Evolutionary conservation across 306 rosid genomes (phyloP).

Genomic region (Vicia sativa): DNA sequence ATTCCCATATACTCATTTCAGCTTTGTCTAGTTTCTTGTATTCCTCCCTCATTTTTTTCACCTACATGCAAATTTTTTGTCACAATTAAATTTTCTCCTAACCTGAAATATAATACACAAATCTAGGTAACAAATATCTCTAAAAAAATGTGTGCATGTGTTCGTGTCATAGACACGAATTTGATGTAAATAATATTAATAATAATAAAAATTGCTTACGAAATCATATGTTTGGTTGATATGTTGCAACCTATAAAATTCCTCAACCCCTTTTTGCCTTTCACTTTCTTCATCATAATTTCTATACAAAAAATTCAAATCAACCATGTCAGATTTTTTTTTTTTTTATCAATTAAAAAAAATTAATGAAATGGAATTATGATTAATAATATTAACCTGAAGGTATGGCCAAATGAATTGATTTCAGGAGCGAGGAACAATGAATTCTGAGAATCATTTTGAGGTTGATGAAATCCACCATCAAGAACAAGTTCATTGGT

Average conservation of each 20-base stretch:
- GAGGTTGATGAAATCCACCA: conserved; percentile 59
- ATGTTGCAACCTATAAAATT: conserved; percentile 46
- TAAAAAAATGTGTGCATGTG: too few relatives aligned
- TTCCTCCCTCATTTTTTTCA: conserved; percentile 43
- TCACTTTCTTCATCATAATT: conserved; percentile 42
- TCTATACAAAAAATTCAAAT: conserved; percentile 26
- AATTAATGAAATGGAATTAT: background rate
- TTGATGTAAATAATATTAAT: background rate
- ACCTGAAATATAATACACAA: background rate
- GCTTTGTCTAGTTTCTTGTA: conserved; percentile 48
- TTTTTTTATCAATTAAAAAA: background rate
- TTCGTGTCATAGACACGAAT: too few relatives aligned
- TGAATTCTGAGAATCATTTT: conserved; percentile 32
- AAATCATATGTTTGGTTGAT: conserved; percentile 48
- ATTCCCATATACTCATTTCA: conserved; percentile 55
- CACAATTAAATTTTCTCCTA: background rate
- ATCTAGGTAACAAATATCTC: background rate
- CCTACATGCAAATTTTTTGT: conserved; percentile 34
- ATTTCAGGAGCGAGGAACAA: conserved; percentile 56
- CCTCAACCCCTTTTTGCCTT: conserved; percentile 45
- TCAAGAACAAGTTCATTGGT: conserved; percentile 55
- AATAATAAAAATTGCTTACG: conserved; percentile 39
- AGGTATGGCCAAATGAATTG: conserved; percentile 71
- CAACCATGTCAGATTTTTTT: background rate
- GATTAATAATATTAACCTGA: conserved; percentile 50